Percentiles rank a stretch among this genome's conserved stretches.
phyloP scores from a whole-genome alignment of 441 rosid genomes.

The Jatropha multifida region DNA sequence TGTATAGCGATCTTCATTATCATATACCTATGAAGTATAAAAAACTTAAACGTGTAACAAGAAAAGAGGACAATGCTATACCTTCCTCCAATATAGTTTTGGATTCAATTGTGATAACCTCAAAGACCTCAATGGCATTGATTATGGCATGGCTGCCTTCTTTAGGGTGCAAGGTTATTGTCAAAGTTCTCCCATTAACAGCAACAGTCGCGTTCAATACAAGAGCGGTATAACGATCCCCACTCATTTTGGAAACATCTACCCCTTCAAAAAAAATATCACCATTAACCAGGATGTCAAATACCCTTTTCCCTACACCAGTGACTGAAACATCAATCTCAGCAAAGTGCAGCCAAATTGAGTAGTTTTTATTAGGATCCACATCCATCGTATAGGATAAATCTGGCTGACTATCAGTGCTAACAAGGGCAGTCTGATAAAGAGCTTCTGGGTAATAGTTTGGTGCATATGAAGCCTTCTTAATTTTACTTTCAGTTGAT shows the following conservation, averaged over 20 bases:
- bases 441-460: constrained; percentile 87
- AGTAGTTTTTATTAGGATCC: constrained; percentile 88
- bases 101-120: constrained; percentile 61
- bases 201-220: constrained; percentile 77
- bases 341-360: constrained; percentile 91
- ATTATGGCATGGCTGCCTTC: constrained; percentile 62
- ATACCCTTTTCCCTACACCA: constrained; percentile 67
- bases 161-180: constrained; percentile 69
- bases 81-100: constrained; percentile 83
- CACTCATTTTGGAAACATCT: constrained; percentile 67
- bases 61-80: constrained; percentile 25
- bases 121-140: constrained; percentile 90
- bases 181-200: constrained; percentile 82
- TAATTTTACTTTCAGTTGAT: constrained; percentile 65
- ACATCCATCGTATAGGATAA: constrained; percentile 72
- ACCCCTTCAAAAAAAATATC: constrained; percentile 46
- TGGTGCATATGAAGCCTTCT: constrained; percentile 63
- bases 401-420: constrained; percentile 71
- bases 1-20: constrained; percentile 8
- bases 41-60: not conserved
- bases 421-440: constrained; percentile 72
- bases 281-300: constrained; percentile 81
- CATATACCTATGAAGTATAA: not conserved
- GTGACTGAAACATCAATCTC: constrained; percentile 80
- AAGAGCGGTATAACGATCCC: constrained; percentile 65